Evolutionary conservation across 495 filamentous ascomycete genomes (phyloP).

Genomic region (Chaetomium cochliodes): DNA sequence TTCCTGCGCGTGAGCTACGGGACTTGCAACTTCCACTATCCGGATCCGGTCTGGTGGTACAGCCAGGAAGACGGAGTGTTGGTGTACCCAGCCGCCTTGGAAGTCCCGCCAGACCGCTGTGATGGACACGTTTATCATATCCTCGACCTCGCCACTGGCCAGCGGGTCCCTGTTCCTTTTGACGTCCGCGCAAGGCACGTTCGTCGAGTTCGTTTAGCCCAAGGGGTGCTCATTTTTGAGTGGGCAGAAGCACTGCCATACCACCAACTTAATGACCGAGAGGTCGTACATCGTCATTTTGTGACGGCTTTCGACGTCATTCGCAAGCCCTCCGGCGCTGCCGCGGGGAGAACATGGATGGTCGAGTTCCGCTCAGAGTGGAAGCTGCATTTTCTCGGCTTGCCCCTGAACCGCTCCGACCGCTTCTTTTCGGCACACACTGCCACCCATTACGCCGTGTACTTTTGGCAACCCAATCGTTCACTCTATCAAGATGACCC

Average conservation of each 20-base stretch:
- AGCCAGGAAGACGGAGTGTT: constrained; percentile 55
- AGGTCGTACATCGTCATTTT: constrained; percentile 61
- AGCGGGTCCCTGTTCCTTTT: constrained; percentile 54
- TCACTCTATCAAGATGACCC: constrained; percentile 60
- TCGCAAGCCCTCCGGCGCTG: constrained; percentile 20
- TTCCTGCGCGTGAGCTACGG: constrained; percentile 51
- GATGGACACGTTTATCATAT: constrained; percentile 47
- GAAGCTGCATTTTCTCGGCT: constrained; percentile 63
- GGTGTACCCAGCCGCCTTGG: constrained; percentile 51
- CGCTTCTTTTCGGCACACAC: constrained; percentile 67
- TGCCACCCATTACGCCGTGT: constrained; percentile 62
- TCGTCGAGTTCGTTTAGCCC: constrained; percentile 57
- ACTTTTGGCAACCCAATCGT: constrained; percentile 65
- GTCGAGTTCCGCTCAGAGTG: constrained; percentile 63
- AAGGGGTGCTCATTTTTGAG: constrained; percentile 59
- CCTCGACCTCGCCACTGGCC: constrained; percentile 53
- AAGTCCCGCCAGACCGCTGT: constrained; percentile 18
- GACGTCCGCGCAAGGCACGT: constrained; percentile 54
- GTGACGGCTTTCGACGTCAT: constrained; percentile 60
- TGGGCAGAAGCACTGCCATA: constrained; percentile 62
- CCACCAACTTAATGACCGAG: constrained; percentile 58
- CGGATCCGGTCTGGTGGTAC: constrained; percentile 60
- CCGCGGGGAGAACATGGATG: constrained; percentile 38
- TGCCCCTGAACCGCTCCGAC: constrained; percentile 58
- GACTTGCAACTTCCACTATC: constrained; percentile 46